These are phyloP conservation scores for Austroboletus festivus DNA, from an alignment of 768 basidiomycete species.

Conservation along the genomic window DNA sequence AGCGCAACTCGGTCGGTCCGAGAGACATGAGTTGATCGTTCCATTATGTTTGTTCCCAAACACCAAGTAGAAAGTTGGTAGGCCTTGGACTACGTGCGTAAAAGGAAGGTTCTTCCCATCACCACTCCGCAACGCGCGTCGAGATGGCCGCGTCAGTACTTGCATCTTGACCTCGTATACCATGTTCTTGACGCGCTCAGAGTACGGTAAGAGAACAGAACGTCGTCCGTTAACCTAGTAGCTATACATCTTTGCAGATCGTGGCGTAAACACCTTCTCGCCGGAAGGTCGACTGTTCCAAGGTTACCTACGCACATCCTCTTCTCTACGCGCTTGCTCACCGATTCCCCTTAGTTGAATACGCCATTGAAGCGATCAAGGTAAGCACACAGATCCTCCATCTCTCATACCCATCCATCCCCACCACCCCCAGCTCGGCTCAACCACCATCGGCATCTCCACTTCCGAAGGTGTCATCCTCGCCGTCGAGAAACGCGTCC, in stretches of 20 bases:
- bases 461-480: constrained; percentile 90
- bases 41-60: too few relatives aligned
- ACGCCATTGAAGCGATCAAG: constrained; percentile 99
- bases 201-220: constrained; percentile 61
- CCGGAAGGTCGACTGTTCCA: constrained; percentile 98
- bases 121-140: constrained; percentile 31
- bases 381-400: constrained; percentile 44
- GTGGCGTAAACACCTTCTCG: constrained; percentile 98
- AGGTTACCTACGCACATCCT: constrained; percentile 41
- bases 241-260: constrained; percentile 48
- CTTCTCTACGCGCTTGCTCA: too few relatives aligned
- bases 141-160: constrained; percentile 23
- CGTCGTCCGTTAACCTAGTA: neutral
- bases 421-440: constrained; percentile 69
- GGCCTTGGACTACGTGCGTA: too few relatives aligned
- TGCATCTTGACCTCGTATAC: constrained; percentile 21
- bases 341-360: constrained; percentile 67
- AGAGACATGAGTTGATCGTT: too few relatives aligned
- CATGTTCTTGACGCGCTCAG: constrained; percentile 95
- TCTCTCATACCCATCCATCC: neutral
- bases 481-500: constrained; percentile 97
- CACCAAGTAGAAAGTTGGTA: too few relatives aligned
- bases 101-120: constrained; percentile 33
- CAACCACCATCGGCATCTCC: constrained; percentile 93
- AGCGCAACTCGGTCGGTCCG: constrained; percentile 45